Conservation (phyloP, 2,329 filamentous ascomycete species). For the Ceratocystis variospora region DNA sequence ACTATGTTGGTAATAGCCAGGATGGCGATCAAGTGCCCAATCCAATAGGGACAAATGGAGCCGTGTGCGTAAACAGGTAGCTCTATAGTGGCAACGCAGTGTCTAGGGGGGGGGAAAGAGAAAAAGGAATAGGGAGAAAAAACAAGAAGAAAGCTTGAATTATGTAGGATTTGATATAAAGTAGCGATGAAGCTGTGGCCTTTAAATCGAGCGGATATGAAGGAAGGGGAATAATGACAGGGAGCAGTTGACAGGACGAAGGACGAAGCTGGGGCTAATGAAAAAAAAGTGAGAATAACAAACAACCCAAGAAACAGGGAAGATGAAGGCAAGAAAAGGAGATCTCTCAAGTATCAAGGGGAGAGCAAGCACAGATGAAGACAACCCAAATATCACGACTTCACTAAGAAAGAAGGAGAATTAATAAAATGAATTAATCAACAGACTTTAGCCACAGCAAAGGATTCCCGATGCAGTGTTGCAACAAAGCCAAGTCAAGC, state of each 20-base stretch:
- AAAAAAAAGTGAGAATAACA: neutral
- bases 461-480: neutral
- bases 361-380: neutral
- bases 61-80: neutral
- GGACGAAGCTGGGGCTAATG: neutral
- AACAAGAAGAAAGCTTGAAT: neutral
- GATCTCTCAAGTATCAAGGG: neutral
- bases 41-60: neutral
- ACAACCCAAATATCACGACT: neutral
- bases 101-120: neutral
- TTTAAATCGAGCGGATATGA: neutral
- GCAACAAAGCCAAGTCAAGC: neutral
- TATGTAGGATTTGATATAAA: neutral
- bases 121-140: neutral
- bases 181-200: conserved; percentile 3
- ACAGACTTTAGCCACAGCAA: neutral
- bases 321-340: neutral
- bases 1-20: neutral
- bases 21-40: neutral
- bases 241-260: neutral
- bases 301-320: neutral
- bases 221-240: neutral
- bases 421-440: neutral
- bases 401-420: neutral
- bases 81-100: neutral